Evolutionary conservation across 192 early-diverging fungal genomes (phyloP).

Genomic region (Backusella sp.): DNA sequence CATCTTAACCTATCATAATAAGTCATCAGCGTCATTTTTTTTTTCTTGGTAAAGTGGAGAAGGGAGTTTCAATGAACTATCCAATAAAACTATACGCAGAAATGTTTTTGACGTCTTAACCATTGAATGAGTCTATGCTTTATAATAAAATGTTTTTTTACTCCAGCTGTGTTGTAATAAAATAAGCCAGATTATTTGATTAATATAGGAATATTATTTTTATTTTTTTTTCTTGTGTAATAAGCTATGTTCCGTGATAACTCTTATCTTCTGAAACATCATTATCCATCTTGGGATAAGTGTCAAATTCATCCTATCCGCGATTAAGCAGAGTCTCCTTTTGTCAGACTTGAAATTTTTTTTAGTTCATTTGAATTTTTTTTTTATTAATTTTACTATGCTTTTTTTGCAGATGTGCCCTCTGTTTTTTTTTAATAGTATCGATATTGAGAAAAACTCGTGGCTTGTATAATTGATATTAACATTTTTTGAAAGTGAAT

Average conservation of each 20-base stretch:
- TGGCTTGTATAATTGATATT: no score
- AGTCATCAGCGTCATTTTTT: not conserved
- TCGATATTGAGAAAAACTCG: no score
- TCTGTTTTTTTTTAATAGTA: no score
- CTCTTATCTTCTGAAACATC: not conserved
- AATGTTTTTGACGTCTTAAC: not conserved
- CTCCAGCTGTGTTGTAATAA: not conserved
- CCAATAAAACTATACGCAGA: not conserved
- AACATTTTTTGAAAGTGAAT: no score
- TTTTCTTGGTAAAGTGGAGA: not conserved
- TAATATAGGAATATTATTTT: not conserved
- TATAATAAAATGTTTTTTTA: not conserved
- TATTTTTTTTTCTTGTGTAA: not conserved
- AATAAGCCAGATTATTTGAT: not conserved
- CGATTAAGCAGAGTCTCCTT: not conserved
- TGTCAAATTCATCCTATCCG: not conserved
- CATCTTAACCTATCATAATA: not conserved
- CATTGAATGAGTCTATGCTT: not conserved
- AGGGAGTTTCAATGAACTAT: not conserved
- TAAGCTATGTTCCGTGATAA: not conserved
- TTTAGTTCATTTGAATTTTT: not conserved
- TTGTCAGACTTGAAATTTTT: not conserved
- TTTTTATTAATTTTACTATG: not conserved
- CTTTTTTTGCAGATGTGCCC: no score
- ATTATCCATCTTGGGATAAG: not conserved